These are phyloP conservation scores for Phaeotremella skinneri DNA, from an alignment of 768 basidiomycete genomes.

Conservation along the genomic window DNA sequence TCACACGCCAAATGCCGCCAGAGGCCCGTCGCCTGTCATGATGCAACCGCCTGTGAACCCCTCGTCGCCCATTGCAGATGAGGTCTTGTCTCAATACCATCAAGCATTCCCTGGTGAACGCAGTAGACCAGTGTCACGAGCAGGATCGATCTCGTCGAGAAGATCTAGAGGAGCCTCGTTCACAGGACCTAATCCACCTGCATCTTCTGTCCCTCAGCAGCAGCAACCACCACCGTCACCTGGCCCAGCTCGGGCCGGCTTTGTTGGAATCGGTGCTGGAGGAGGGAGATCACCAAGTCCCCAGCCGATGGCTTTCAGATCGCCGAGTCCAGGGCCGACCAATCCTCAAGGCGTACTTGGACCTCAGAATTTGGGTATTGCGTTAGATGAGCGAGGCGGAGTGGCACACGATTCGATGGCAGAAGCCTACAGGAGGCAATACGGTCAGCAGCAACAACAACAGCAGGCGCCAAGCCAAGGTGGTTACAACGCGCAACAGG, in stretches of 20 bases:
- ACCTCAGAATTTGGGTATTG: constrained; percentile 72
- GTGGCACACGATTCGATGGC: constrained; percentile 67
- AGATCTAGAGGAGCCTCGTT: constrained; percentile 29
- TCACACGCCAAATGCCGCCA: constrained; percentile 58
- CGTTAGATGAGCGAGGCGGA: constrained; percentile 72
- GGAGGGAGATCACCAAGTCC: constrained; percentile 55
- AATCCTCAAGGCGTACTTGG: constrained; percentile 62
- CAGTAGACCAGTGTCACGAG: constrained; percentile 31
- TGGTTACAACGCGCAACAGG: not conserved
- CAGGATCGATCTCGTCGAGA: constrained; percentile 35
- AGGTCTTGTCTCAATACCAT: constrained; percentile 72
- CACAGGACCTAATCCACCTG: constrained; percentile 11
- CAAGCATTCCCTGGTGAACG: constrained; percentile 83
- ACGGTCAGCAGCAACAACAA: constrained; percentile 39
- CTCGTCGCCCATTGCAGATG: constrained; percentile 59
- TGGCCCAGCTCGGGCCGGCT: constrained; percentile 56
- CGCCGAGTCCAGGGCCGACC: constrained; percentile 51
- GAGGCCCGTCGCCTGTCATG: constrained; percentile 59
- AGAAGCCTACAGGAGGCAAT: constrained; percentile 42
- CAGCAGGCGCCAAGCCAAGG: constrained; percentile 21
- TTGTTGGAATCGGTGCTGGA: constrained; percentile 74
- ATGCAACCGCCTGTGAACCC: constrained; percentile 62
- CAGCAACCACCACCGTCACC: constrained; percentile 42
- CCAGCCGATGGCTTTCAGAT: constrained; percentile 53
- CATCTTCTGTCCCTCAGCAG: constrained; percentile 37